A percentile compares a stretch with the other conserved stretches of the same genome.
These are phyloP conservation scores for Phytopythium montanum DNA, from an alignment of 352 stramenopile genomes.

Conservation along the genomic window DNA sequence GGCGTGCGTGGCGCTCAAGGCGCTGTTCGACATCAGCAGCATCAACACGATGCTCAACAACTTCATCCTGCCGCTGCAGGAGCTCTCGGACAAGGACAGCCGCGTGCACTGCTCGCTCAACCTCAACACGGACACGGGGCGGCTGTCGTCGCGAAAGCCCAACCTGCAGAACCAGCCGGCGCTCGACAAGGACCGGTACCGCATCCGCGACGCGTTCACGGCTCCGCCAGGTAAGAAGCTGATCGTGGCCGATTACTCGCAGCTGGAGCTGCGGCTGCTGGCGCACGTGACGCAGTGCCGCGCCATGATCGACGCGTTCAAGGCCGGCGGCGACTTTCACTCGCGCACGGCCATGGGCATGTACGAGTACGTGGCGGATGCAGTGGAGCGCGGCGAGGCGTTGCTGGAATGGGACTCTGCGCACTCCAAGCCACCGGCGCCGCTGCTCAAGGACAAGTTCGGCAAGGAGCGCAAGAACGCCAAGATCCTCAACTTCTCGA, in stretches of 20 bases:
- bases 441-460: slow-evolving; percentile 98
- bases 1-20: slow-evolving; percentile 94
- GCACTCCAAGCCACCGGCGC: slow-evolving; percentile 85
- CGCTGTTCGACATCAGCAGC: slow-evolving; percentile 94
- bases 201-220: slow-evolving; percentile 93
- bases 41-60: slow-evolving; percentile 99
- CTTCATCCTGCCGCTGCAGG: slow-evolving; percentile 92
- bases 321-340: slow-evolving; percentile 91
- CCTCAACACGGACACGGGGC: slow-evolving; percentile 99
- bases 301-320: slow-evolving; percentile 98
- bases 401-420: slow-evolving; percentile 97
- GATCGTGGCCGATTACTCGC: slow-evolving; percentile 99
- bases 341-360: slow-evolving; percentile 98
- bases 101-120: slow-evolving; percentile 99
- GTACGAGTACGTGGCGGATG: slow-evolving; percentile 97
- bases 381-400: slow-evolving; percentile 94
- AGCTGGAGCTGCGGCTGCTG: slow-evolving; percentile 98
- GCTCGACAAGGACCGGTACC: slow-evolving; percentile 85
- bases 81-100: slow-evolving; percentile 91
- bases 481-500: slow-evolving; percentile 99
- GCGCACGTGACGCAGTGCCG: slow-evolving; percentile 98
- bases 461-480: slow-evolving; percentile 96
- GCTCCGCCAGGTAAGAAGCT: slow-evolving; percentile 91
- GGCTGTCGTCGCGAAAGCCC: slow-evolving; percentile 94
- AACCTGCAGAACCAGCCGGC: slow-evolving; percentile 99